Conservation (phyloP, 1,284 basidiomycete species). For the Puccinia triticina region DNA sequence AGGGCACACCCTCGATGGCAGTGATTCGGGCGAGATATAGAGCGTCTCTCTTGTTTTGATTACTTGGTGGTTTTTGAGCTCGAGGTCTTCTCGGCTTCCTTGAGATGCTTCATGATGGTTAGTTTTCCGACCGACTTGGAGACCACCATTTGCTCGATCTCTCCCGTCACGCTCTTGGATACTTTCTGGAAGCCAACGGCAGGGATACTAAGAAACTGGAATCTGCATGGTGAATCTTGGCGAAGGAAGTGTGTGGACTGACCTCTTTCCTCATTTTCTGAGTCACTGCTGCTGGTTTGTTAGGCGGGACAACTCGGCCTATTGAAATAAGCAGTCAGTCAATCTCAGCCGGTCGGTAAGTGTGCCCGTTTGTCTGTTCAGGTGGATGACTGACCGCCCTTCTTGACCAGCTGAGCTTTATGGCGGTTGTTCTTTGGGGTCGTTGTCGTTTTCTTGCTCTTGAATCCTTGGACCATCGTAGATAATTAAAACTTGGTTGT, state of each 20-base stretch:
- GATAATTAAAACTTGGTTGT: too few species aligned
- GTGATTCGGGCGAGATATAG: too few species aligned
- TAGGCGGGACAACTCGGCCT: constrained; percentile 39
- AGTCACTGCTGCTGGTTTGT: constrained; percentile 46
- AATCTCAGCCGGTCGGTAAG: neutral
- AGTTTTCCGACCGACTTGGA: constrained; percentile 51
- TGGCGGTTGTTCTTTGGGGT: constrained; percentile 19
- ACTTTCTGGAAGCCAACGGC: constrained; percentile 34
- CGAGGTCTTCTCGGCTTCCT: constrained; percentile 32
- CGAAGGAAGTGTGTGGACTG: neutral
- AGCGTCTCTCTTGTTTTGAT: neutral
- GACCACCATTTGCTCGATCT: constrained; percentile 47
- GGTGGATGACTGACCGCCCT: constrained; percentile 29
- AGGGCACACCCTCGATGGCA: too few species aligned
- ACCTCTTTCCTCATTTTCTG: constrained; percentile 48
- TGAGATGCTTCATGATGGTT: constrained; percentile 51
- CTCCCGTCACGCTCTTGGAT: constrained; percentile 39
- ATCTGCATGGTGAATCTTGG: neutral
- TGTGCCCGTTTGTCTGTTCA: neutral
- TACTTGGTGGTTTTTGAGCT: neutral
- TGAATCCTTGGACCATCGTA: constrained; percentile 48
- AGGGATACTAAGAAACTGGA: neutral
- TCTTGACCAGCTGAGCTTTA: constrained; percentile 41
- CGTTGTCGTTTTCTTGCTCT: constrained; percentile 37
- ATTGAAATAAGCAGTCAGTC: neutral